Evolutionary conservation across 352 stramenopile species (phyloP).

Genomic region (Pythium rhizo-oryzae): DNA sequence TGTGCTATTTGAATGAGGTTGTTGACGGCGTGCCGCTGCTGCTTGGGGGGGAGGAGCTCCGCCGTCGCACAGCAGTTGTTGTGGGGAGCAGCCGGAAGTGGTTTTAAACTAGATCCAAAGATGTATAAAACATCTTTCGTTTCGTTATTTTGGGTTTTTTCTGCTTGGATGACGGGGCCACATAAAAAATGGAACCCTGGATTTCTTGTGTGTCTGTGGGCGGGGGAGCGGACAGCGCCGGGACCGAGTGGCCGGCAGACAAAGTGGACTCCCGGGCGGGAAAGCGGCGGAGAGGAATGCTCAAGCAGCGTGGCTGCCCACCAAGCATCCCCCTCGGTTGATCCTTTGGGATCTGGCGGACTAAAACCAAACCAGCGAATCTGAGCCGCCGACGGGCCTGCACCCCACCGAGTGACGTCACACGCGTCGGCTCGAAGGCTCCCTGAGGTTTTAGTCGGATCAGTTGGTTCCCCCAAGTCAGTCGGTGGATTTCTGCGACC

Average conservation of each 20-base stretch:
- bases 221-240: neutral
- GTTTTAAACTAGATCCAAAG: neutral
- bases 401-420: constrained; percentile 2
- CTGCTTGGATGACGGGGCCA: neutral
- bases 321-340: neutral
- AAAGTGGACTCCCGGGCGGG: too few species aligned
- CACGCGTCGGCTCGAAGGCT: too few species aligned
- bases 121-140: neutral
- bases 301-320: neutral
- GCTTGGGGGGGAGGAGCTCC: neutral
- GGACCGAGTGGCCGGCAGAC: too few species aligned
- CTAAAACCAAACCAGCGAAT: neutral
- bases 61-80: neutral
- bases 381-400: neutral
- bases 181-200: neutral
- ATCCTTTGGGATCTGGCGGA: neutral
- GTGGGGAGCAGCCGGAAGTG: neutral
- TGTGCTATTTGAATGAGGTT: neutral
- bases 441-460: too few species aligned
- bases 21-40: neutral
- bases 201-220: neutral
- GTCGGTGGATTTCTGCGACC: neutral
- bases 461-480: neutral
- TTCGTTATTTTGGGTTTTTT: constrained; percentile 3
- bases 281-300: neutral